Percentiles rank a stretch among this genome's conserved stretches.
Evolutionary conservation across 2,329 filamentous ascomycete genomes (phyloP).

Genomic region (Annulohypoxylon truncatum): DNA sequence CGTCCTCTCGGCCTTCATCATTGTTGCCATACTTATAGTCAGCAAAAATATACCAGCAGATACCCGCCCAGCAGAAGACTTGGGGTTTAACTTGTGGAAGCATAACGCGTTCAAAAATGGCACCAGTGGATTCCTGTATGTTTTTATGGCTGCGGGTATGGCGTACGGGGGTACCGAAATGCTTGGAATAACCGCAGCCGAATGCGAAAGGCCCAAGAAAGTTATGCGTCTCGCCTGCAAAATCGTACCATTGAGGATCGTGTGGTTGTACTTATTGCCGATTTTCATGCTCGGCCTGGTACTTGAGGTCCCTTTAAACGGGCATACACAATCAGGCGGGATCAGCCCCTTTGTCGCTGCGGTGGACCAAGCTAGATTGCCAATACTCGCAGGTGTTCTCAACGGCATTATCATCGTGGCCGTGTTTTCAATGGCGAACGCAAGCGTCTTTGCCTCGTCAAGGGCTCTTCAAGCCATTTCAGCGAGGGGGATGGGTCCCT

Average conservation of each 20-base stretch:
- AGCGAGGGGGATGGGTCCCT: slow-evolving; percentile 52
- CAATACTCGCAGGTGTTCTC: slow-evolving; percentile 48
- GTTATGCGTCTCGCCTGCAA: slow-evolving; percentile 55
- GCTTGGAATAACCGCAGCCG: slow-evolving; percentile 58
- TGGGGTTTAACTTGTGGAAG: slow-evolving; percentile 64
- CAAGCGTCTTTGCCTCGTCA: slow-evolving; percentile 56
- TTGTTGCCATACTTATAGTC: slow-evolving; percentile 65
- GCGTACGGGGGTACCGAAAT: slow-evolving; percentile 60
- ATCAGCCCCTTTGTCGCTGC: slow-evolving; percentile 48
- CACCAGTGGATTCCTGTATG: slow-evolving; percentile 55
- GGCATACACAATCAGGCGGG: slow-evolving; percentile 20
- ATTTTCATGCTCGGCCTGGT: slow-evolving; percentile 52
- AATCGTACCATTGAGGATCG: slow-evolving; percentile 55
- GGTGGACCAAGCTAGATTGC: slow-evolving; percentile 45
- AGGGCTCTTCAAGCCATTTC: slow-evolving; percentile 54
- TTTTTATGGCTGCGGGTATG: slow-evolving; percentile 59
- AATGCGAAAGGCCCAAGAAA: slow-evolving; percentile 54
- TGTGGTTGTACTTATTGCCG: slow-evolving; percentile 54
- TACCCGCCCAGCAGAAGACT: slow-evolving; percentile 53
- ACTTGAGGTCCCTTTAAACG: slow-evolving; percentile 43
- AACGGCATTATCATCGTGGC: slow-evolving; percentile 53
- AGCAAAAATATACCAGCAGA: slow-evolving; percentile 61
- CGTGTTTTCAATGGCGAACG: slow-evolving; percentile 54
- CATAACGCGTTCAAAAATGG: slow-evolving; percentile 58
- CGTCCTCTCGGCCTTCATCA: slow-evolving; percentile 66